phyloP scores from a whole-genome alignment of 225 moss, liverwort and hornwort genomes.

The Ulota crispa region DNA sequence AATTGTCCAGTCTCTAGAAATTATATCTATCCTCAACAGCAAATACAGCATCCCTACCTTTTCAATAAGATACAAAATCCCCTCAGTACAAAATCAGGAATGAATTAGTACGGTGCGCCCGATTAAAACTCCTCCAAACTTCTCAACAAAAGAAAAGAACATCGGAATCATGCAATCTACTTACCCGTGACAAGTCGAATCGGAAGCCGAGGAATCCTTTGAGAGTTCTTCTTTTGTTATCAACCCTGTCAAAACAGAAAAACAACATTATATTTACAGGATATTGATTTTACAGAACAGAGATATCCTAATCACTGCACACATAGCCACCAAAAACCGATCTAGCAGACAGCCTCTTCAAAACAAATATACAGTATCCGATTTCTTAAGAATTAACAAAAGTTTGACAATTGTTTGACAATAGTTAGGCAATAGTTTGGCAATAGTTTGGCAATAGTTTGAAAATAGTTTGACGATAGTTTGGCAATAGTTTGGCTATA shows the following conservation, averaged over 20 bases:
- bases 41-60: not conserved
- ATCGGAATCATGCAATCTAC: not conserved
- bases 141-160: not conserved
- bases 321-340: not conserved
- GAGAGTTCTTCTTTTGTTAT: conserved; percentile 41
- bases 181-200: conserved; percentile 71
- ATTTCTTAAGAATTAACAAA: not conserved
- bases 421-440: no score
- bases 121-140: not conserved
- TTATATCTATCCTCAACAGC: not conserved
- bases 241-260: conserved; percentile 51
- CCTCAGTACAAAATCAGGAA: not conserved
- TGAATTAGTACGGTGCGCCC: not conserved
- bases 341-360: not conserved
- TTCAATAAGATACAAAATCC: not conserved
- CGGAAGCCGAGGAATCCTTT: conserved; percentile 48
- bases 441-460: not conserved
- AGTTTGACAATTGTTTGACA: not conserved
- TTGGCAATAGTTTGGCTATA: not conserved
- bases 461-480: not conserved
- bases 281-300: not conserved
- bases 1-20: not conserved
- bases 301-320: not conserved
- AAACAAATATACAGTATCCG: not conserved
- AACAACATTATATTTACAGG: not conserved